These are phyloP conservation scores for Solanum corneliomulleri DNA, from an alignment of 257 asterid genomes.

Conservation along the genomic window DNA sequence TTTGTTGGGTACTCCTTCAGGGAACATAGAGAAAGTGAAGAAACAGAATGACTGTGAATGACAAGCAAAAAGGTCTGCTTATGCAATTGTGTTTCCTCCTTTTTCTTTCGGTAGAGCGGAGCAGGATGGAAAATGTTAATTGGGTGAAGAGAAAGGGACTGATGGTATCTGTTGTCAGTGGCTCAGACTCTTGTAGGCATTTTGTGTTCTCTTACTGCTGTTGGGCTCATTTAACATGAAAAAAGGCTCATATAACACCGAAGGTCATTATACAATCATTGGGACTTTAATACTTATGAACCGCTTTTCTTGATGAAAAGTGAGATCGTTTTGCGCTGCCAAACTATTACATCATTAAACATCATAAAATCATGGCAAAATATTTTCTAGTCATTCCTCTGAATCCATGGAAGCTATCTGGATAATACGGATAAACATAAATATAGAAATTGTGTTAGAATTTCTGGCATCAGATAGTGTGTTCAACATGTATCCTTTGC, in stretches of 20 bases:
- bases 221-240: neutral
- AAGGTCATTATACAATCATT: neutral
- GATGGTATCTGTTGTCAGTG: neutral
- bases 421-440: neutral
- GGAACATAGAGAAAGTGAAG: neutral
- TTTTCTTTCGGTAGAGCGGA: neutral
- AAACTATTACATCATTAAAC: neutral
- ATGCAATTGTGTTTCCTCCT: neutral
- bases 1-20: neutral
- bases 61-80: neutral
- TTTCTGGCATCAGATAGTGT: neutral
- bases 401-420: neutral
- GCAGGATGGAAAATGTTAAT: neutral
- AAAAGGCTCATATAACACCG: neutral
- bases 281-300: neutral
- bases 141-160: neutral
- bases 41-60: neutral
- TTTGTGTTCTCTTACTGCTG: neutral
- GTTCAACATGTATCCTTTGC: neutral
- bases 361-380: neutral
- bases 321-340: neutral
- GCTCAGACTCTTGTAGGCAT: neutral
- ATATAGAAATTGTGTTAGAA: neutral
- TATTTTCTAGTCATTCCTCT: neutral
- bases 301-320: neutral